These are phyloP conservation scores for Collybia sp. DNA, from an alignment of 768 basidiomycete genomes.

Conservation along the genomic window DNA sequence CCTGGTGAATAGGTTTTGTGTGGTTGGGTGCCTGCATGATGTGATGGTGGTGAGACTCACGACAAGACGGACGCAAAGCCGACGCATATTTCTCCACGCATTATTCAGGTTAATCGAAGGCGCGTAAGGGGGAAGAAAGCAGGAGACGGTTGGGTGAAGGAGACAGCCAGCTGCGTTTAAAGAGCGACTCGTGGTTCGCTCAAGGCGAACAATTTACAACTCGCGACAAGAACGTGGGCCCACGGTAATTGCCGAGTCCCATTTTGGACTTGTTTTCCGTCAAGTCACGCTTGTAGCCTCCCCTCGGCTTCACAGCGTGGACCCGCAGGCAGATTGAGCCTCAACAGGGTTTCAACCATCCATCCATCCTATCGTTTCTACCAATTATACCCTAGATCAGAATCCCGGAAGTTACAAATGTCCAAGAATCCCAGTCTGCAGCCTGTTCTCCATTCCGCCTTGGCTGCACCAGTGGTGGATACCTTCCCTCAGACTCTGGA, in stretches of 20 bases:
- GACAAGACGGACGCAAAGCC: slow-evolving; percentile 68
- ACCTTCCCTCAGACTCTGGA: slow-evolving; percentile 27
- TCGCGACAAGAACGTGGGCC: slow-evolving; percentile 28
- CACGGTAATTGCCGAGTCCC: slow-evolving; percentile 13
- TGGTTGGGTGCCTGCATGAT: slow-evolving; percentile 7
- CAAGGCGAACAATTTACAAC: not conserved
- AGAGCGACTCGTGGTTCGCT: not conserved
- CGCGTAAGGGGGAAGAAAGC: slow-evolving; percentile 14
- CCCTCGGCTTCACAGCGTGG: not conserved
- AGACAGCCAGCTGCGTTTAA: slow-evolving; percentile 15
- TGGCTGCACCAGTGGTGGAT: slow-evolving; percentile 21
- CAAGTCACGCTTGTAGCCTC: not conserved
- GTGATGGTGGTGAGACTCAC: slow-evolving; percentile 35
- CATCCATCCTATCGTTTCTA: not conserved
- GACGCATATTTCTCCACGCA: slow-evolving; percentile 78
- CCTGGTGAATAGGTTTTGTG: slow-evolving; percentile 21
- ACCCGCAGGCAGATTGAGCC: not conserved
- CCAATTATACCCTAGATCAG: not conserved
- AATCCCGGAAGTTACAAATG: slow-evolving; percentile 10
- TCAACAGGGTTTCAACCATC: too few relatives aligned
- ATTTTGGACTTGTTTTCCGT: not conserved
- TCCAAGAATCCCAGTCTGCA: slow-evolving; percentile 17
- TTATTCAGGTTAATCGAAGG: slow-evolving; percentile 18
- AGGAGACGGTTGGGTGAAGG: slow-evolving; percentile 10
- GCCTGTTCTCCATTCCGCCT: slow-evolving; percentile 16